A percentile compares a stretch with the other conserved stretches of the same genome.
These are phyloP conservation scores for Penicillium sp. DNA, from an alignment of 2,329 filamentous ascomycete genomes.

Conservation along the genomic window DNA sequence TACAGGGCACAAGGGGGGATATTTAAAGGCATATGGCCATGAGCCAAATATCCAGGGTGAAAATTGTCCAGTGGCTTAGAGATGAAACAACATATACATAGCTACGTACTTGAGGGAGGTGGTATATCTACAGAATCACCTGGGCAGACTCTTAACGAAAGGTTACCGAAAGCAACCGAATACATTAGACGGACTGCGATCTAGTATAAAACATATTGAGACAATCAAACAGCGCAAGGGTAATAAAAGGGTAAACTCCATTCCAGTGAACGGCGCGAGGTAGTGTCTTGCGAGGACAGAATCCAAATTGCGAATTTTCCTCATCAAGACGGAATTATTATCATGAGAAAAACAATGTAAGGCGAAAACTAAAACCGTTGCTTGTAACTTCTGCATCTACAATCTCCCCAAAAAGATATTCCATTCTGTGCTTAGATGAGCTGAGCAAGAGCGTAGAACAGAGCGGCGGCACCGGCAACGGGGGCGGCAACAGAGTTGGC, in stretches of 20 bases:
- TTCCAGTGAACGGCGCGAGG: slow-evolving; percentile 18
- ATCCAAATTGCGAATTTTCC: slow-evolving; percentile 29
- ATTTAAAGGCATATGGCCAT: background rate
- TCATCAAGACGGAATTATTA: slow-evolving; percentile 43
- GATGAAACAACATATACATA: background rate
- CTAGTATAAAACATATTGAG: slow-evolving; percentile 19
- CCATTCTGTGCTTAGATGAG: slow-evolving; percentile 45
- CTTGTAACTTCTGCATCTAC: slow-evolving; percentile 38
- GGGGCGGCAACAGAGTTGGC: slow-evolving; percentile 37
- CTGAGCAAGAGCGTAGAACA: slow-evolving; percentile 47
- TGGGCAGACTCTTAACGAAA: background rate
- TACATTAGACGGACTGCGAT: slow-evolving; percentile 19
- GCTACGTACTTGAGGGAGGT: background rate
- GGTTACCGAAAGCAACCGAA: slow-evolving; percentile 19
- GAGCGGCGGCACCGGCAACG: slow-evolving; percentile 43
- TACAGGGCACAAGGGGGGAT: background rate
- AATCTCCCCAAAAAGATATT: slow-evolving; percentile 33
- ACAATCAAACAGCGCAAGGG: slow-evolving; percentile 11
- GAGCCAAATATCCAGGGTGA: background rate
- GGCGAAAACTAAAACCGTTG: slow-evolving; percentile 32
- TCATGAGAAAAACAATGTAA: slow-evolving; percentile 40
- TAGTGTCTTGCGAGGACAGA: slow-evolving; percentile 20
- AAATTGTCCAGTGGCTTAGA: too few relatives aligned
- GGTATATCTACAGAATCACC: background rate
- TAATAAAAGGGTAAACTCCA: slow-evolving; percentile 24